Evolutionary conservation across 768 basidiomycete species (phyloP).

Genomic region (Tremella fuciformis): DNA sequence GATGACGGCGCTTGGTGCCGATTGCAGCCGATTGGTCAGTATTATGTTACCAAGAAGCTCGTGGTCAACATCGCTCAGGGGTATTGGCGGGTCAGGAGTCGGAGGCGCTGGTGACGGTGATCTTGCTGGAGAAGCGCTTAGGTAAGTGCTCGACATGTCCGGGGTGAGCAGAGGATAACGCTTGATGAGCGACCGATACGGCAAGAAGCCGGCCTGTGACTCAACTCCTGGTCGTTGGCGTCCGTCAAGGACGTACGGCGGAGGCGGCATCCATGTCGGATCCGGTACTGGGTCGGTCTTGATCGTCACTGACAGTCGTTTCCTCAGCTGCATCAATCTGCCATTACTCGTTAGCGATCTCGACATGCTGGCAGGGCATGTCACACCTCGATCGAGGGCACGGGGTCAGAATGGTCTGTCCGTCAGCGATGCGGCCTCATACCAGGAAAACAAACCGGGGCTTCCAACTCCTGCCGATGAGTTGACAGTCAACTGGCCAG

Average conservation of each 20-base stretch:
- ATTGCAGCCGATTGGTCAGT: slow-evolving; percentile 33
- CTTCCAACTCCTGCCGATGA: too few species aligned
- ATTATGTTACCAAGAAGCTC: slow-evolving; percentile 26
- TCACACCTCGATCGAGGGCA: too few species aligned
- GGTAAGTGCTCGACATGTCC: background rate
- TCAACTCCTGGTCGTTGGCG: background rate
- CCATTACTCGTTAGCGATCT: too few species aligned
- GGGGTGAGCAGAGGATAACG: background rate
- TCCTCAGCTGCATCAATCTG: too few species aligned
- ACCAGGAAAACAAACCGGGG: too few species aligned
- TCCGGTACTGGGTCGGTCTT: too few species aligned
- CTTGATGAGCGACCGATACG: slow-evolving; percentile 1
- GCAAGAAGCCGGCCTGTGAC: background rate
- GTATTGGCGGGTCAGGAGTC: background rate
- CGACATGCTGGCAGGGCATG: too few species aligned
- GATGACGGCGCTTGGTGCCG: slow-evolving; percentile 23
- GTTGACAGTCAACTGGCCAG: too few species aligned
- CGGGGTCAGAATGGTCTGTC: too few species aligned
- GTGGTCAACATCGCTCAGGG: slow-evolving; percentile 18
- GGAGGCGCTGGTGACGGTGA: background rate
- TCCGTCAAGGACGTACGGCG: background rate
- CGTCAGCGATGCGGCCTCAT: too few species aligned
- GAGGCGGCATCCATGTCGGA: background rate
- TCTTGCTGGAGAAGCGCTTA: background rate
- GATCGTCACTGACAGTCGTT: too few species aligned